These are phyloP conservation scores for Mesembryanthemum crystallinum DNA, from an alignment of 148 eudicot species.

Conservation along the genomic window DNA sequence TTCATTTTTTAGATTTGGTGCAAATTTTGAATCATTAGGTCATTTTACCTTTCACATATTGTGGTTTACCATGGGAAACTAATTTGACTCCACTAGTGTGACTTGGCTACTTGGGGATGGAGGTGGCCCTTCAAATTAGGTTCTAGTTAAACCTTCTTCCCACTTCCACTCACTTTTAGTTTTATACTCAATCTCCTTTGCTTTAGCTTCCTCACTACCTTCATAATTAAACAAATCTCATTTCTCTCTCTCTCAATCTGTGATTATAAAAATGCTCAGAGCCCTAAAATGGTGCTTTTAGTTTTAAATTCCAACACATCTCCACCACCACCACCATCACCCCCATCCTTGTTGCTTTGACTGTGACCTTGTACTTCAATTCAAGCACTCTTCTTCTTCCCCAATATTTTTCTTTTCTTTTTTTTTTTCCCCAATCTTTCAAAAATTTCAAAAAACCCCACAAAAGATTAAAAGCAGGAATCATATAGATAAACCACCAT, in stretches of 20 bases:
- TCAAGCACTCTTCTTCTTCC: neutral
- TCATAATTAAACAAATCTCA: slow-evolving; percentile 7
- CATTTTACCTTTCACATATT: neutral
- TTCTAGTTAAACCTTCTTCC: slow-evolving; percentile 3
- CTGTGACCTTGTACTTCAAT: slow-evolving; percentile 18
- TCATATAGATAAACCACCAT: slow-evolving; percentile 19
- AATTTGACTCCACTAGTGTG: slow-evolving; percentile 9
- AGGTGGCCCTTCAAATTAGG: neutral
- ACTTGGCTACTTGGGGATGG: neutral
- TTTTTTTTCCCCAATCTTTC: too few relatives aligned
- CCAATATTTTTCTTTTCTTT: neutral
- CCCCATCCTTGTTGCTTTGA: neutral
- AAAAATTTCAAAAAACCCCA: slow-evolving; percentile 3
- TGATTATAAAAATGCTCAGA: too few relatives aligned
- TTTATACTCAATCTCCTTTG: slow-evolving; percentile 15
- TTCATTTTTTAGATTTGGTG: too few relatives aligned
- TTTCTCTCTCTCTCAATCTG: slow-evolving; percentile 16
- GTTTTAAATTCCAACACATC: neutral
- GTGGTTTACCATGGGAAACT: neutral
- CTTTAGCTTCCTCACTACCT: slow-evolving; percentile 13
- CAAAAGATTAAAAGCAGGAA: slow-evolving; percentile 13
- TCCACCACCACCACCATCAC: slow-evolving; percentile 7
- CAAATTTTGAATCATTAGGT: too few relatives aligned
- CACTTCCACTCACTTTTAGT: slow-evolving; percentile 18
- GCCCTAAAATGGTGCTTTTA: slow-evolving; percentile 8